A percentile compares a stretch with the other conserved stretches of the same genome.
Evolutionary conservation across 1,284 basidiomycete genomes (phyloP).

Genomic region (Irpex rosettiformis): DNA sequence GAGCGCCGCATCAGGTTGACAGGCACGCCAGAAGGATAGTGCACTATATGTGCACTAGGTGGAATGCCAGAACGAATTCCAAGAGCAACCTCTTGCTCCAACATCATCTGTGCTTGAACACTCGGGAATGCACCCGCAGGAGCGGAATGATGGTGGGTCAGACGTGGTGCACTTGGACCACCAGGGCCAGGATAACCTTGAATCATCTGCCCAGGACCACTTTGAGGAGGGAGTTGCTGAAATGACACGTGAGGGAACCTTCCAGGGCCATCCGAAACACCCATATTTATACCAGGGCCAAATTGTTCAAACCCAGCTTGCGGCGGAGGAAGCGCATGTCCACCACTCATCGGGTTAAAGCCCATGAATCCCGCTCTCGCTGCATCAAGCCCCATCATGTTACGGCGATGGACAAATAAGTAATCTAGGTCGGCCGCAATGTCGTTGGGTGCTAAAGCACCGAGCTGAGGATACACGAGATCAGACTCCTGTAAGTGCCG

Average conservation of each 20-base stretch:
- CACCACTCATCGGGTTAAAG: slow-evolving; percentile 27
- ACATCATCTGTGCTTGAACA: slow-evolving; percentile 22
- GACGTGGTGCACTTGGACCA: slow-evolving; percentile 16
- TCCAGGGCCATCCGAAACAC: slow-evolving; percentile 17
- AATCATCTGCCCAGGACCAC: slow-evolving; percentile 16
- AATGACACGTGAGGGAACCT: slow-evolving; percentile 18
- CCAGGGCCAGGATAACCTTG: slow-evolving; percentile 21
- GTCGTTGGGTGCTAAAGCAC: slow-evolving; percentile 47
- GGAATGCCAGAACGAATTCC: slow-evolving; percentile 20
- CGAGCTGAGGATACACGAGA: slow-evolving; percentile 53
- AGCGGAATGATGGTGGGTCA: slow-evolving; percentile 26
- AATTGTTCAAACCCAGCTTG: slow-evolving; percentile 22
- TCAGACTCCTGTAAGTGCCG: slow-evolving; percentile 13
- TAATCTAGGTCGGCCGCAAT: slow-evolving; percentile 54
- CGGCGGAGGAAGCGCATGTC: slow-evolving; percentile 22
- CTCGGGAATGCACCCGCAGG: slow-evolving; percentile 21
- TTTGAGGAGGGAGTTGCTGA: slow-evolving; percentile 14
- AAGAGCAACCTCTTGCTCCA: slow-evolving; percentile 24
- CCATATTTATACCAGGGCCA: slow-evolving; percentile 21
- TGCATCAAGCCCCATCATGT: slow-evolving; percentile 22
- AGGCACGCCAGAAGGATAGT: slow-evolving; percentile 16
- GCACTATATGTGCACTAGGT: slow-evolving; percentile 19
- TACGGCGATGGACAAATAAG: slow-evolving; percentile 42
- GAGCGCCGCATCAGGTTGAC: slow-evolving; percentile 23
- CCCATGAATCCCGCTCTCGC: slow-evolving; percentile 26